Evolutionary conservation across 148 eudicot species (phyloP).

Genomic region (Chenopodium formosanum): DNA sequence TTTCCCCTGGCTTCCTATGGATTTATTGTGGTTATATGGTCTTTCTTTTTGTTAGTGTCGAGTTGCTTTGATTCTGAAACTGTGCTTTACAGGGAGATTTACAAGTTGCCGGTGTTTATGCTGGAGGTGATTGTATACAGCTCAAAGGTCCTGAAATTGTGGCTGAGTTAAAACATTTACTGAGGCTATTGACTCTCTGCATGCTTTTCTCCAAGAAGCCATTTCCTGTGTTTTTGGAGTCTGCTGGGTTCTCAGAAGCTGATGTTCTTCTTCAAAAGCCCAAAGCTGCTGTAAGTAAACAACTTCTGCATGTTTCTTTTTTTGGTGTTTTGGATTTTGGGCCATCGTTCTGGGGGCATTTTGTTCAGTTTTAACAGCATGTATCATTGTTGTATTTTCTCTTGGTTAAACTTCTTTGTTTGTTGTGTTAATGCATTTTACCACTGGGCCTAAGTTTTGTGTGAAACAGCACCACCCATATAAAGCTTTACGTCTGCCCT

Average conservation of each 20-base stretch:
- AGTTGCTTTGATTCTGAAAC: neutral
- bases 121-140: slow-evolving; percentile 65
- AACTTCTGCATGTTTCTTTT: neutral
- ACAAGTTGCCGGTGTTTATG: slow-evolving; percentile 82
- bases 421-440: neutral
- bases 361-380: neutral
- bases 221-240: slow-evolving; percentile 81
- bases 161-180: slow-evolving; percentile 55
- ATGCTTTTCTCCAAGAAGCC: slow-evolving; percentile 93
- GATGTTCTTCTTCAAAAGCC: slow-evolving; percentile 95
- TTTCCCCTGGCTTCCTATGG: neutral
- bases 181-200: slow-evolving; percentile 67
- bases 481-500: neutral
- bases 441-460: neutral
- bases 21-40: neutral
- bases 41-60: slow-evolving; percentile 5
- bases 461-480: neutral
- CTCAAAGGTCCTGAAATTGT: slow-evolving; percentile 68
- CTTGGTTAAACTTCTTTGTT: neutral
- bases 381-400: neutral
- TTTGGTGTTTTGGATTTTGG: neutral
- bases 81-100: slow-evolving; percentile 61
- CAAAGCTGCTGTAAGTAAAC: slow-evolving; percentile 80
- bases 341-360: slow-evolving; percentile 2
- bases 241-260: slow-evolving; percentile 69